These are phyloP conservation scores for Sophora flavescens DNA, from an alignment of 306 rosid species.

Conservation along the genomic window DNA sequence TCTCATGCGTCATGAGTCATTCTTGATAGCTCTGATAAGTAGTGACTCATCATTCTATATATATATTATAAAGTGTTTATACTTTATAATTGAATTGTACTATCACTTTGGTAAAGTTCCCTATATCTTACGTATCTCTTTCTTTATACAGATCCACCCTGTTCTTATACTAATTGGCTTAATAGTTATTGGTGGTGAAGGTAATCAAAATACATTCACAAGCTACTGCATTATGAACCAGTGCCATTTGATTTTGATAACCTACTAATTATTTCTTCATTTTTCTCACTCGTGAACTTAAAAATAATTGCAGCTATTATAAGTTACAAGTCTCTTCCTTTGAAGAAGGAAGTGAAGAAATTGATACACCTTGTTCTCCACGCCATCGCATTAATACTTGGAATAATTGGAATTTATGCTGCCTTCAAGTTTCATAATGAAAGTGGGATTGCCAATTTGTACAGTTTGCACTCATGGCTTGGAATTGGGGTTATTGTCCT, in stretches of 20 bases:
- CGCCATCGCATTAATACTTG: constrained; percentile 69
- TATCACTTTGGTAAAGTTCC: constrained; percentile 5
- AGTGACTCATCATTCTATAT: neutral
- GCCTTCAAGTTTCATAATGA: constrained; percentile 88
- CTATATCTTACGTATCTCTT: constrained; percentile 10
- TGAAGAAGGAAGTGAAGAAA: constrained; percentile 80
- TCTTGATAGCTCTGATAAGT: neutral
- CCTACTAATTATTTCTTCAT: neutral
- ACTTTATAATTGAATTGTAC: constrained; percentile 31
- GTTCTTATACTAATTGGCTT: constrained; percentile 77
- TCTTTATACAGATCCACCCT: constrained; percentile 75
- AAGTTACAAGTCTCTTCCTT: constrained; percentile 75
- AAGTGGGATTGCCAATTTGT: constrained; percentile 75
- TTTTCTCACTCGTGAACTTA: neutral
- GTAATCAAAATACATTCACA: constrained; percentile 51
- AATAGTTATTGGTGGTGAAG: constrained; percentile 86
- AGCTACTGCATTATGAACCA: constrained; percentile 33
- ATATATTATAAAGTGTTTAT: neutral
- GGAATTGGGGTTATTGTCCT: constrained; percentile 79
- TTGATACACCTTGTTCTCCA: constrained; percentile 80
- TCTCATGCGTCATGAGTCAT: constrained; percentile 11
- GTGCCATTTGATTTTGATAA: neutral
- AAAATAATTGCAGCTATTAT: constrained; percentile 76
- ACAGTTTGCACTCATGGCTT: constrained; percentile 94
- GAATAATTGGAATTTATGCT: constrained; percentile 69